Evolutionary conservation across 805 yeast species (phyloP), one percentile per base, ranked within the genome.

Genomic region (Pichia eremophila): DNA sequence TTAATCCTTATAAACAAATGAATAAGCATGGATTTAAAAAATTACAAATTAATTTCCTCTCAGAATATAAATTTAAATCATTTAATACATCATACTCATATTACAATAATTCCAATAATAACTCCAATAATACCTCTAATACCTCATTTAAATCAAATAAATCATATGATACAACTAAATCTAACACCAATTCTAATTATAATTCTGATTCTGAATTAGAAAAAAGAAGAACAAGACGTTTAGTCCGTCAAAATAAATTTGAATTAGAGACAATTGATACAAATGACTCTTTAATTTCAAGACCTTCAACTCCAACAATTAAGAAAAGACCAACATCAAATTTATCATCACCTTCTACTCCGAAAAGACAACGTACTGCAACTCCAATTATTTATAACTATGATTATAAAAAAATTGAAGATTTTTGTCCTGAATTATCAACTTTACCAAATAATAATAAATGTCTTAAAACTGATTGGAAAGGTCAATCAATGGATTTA

Each of bases 401-500:
- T 51, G 79, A 78, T 48, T 86, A 85, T 73, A 84, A 81, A 60
- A 68, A 79, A 28, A 68, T 90, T 47, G 89, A 89, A 36, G 96
- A 89, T 64, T 88, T 73, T 65, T 79, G 87, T n/a, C 97, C 97
- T 4, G 72, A 84, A 18, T 55, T 78, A 14, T 58, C 71, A 2
- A 72, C 84, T 1, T 70, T 90, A 52, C 95, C 95, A 57, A 14
- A 32, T 53, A 81, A 79, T 58, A 69, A 75, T 48, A 81, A 83
- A 67, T 80, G 87, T 54, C 72, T 90, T 56, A 83, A 83, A 61
- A 85, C 95, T 35, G 98, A 91, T 64, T 91, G 99, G 99, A 91
- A 90, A 69, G 99, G 98, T 11, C 95, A 89, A 57, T 95, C 97
- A 36, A 89, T 91, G 96, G 95, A 86, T 64, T 74, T 91, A 48